Evolutionary conservation across 2,329 filamentous ascomycete species (phyloP).

Genomic region (Stemphylium beticola): DNA sequence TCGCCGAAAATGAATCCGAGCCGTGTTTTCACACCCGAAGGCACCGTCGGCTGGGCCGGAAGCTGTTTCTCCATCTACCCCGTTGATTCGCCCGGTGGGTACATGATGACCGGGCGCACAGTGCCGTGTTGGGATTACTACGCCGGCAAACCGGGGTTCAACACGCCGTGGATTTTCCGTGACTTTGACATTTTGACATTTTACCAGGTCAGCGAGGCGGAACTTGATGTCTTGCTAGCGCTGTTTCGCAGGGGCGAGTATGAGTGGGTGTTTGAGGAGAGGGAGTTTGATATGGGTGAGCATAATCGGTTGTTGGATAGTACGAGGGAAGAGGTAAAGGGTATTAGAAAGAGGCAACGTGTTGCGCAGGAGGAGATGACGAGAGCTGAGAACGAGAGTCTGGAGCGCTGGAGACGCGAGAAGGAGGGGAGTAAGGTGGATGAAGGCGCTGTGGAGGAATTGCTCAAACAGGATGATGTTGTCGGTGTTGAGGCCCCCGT

Average conservation of each 20-base stretch:
- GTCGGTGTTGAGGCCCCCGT: conserved; percentile 51
- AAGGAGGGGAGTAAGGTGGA: conserved; percentile 54
- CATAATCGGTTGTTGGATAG: conserved; percentile 58
- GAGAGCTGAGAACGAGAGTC: conserved; percentile 55
- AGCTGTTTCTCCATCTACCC: conserved; percentile 62
- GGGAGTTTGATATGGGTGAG: conserved; percentile 62
- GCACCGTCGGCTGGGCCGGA: conserved; percentile 63
- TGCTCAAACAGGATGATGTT: conserved; percentile 54
- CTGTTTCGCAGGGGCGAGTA: conserved; percentile 60
- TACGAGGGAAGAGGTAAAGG: conserved; percentile 56
- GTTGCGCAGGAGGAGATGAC: conserved; percentile 57
- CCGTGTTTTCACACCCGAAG: conserved; percentile 63
- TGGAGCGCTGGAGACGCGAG: conserved; percentile 52
- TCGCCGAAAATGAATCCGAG: conserved; percentile 64
- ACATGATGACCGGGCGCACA: conserved; percentile 61
- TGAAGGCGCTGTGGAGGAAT: conserved; percentile 56
- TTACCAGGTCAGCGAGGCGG: conserved; percentile 59
- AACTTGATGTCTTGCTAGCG: conserved; percentile 58
- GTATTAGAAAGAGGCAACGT: conserved; percentile 55
- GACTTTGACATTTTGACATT: conserved; percentile 65
- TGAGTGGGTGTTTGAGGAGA: conserved; percentile 57
- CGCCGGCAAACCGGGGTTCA: conserved; percentile 59
- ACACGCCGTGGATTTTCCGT: conserved; percentile 61
- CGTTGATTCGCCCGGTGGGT: conserved; percentile 63
- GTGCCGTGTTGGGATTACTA: conserved; percentile 62